These are phyloP conservation scores for Geotrichum fermentans DNA, from an alignment of 1,139 yeast species.

Conservation along the genomic window DNA sequence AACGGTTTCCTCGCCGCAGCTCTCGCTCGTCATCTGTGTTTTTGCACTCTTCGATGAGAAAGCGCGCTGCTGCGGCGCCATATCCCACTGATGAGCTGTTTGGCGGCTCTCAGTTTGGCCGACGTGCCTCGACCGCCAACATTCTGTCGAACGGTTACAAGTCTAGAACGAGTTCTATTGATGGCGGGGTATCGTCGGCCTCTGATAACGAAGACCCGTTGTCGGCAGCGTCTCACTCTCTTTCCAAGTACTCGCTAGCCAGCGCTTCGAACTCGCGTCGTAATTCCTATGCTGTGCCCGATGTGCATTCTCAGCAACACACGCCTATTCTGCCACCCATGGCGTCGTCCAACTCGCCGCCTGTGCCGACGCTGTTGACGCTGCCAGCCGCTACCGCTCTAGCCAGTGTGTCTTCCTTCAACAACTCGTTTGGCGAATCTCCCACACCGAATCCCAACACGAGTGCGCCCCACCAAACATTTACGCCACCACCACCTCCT, in stretches of 20 bases:
- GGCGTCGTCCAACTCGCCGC: constrained; percentile 10
- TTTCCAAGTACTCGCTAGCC: constrained; percentile 32
- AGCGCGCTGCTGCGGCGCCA: constrained; percentile 10
- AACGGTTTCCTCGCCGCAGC: constrained; percentile 10
- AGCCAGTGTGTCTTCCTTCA: constrained; percentile 4
- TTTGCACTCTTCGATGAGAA: constrained; percentile 14
- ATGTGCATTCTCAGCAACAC: constrained; percentile 10
- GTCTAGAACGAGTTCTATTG: constrained; percentile 20
- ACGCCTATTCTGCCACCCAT: constrained; percentile 3
- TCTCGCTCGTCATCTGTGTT: constrained; percentile 15
- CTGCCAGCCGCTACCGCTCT: constrained; percentile 11
- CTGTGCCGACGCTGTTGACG: constrained; percentile 12
- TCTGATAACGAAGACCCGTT: constrained; percentile 35
- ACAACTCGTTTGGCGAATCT: too few relatives aligned
- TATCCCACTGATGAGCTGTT: constrained; percentile 10
- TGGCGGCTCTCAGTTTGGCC: constrained; percentile 12
- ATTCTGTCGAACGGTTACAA: constrained; percentile 25
- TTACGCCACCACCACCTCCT: neutral
- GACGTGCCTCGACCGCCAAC: constrained; percentile 15
- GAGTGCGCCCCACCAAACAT: neutral
- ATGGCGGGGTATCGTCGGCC: constrained; percentile 23
- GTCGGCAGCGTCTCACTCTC: constrained; percentile 26
- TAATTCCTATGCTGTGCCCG: constrained; percentile 30
- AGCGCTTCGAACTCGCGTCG: constrained; percentile 31
- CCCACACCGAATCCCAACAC: neutral